phyloP scores from a whole-genome alignment of 2,329 filamentous ascomycete species.

The Fusarium papillatum region DNA sequence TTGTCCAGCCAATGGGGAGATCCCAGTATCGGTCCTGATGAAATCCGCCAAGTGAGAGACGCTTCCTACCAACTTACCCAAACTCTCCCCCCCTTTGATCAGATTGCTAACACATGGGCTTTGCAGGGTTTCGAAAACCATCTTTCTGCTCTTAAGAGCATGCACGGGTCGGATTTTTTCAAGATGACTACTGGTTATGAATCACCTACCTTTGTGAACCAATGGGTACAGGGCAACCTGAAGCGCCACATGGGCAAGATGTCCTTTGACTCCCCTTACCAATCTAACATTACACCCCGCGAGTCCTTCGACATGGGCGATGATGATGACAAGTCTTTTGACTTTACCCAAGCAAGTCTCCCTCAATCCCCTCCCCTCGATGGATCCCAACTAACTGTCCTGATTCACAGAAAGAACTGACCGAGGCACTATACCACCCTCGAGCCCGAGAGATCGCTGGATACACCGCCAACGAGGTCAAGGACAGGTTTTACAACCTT shows the following conservation, averaged over 20 bases:
- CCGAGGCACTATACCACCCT: slow-evolving; percentile 34
- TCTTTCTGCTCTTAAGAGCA: neutral
- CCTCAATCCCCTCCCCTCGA: neutral
- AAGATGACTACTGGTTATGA: too few relatives aligned
- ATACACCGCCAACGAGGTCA: neutral
- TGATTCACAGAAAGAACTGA: slow-evolving; percentile 27
- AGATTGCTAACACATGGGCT: neutral
- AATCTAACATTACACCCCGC: too few relatives aligned
- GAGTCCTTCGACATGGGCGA: too few relatives aligned
- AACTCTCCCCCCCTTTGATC: neutral
- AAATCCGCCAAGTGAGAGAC: neutral
- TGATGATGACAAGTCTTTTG: neutral
- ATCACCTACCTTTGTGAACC: too few relatives aligned
- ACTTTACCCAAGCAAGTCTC: neutral
- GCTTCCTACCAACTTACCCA: neutral
- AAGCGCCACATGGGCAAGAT: too few relatives aligned
- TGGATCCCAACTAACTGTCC: neutral
- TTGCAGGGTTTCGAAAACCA: neutral
- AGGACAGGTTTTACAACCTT: neutral
- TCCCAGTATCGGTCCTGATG: neutral
- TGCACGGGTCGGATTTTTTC: too few relatives aligned
- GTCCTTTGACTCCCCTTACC: too few relatives aligned
- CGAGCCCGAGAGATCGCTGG: slow-evolving; percentile 21
- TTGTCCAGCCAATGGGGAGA: neutral
- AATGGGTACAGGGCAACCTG: too few relatives aligned